phyloP scores from a whole-genome alignment of 768 basidiomycete species.

The Serendipita sp. region DNA sequence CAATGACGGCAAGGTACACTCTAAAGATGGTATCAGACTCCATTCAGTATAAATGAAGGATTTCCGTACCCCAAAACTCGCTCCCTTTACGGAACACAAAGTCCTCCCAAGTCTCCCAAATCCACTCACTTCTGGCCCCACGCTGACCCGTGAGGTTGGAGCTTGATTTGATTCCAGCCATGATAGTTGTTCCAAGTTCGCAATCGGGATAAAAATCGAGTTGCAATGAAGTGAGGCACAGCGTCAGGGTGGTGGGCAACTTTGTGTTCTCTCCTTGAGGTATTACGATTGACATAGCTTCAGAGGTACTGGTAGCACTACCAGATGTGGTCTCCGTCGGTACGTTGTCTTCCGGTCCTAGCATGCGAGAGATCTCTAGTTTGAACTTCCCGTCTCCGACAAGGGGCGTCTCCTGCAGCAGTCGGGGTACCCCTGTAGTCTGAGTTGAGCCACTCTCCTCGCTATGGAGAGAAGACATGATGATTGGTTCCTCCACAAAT shows the following conservation, averaged over 20 bases:
- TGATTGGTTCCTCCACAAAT: constrained; percentile 33
- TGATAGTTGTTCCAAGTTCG: constrained; percentile 42
- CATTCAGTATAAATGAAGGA: not conserved
- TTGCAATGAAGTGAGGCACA: constrained; percentile 52
- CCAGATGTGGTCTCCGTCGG: not conserved
- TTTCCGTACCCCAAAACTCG: constrained; percentile 53
- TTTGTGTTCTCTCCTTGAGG: not conserved
- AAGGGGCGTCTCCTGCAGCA: constrained; percentile 48
- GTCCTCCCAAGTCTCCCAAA: constrained; percentile 61
- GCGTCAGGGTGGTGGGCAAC: constrained; percentile 29
- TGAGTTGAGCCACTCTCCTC: constrained; percentile 21
- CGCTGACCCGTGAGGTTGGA: constrained; percentile 44
- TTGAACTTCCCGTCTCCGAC: constrained; percentile 58
- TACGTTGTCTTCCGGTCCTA: not conserved
- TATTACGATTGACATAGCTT: constrained; percentile 7
- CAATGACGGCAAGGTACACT: constrained; percentile 47
- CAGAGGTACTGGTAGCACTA: not conserved
- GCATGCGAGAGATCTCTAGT: constrained; percentile 42
- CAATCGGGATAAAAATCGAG: constrained; percentile 47
- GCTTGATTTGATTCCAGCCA: constrained; percentile 55
- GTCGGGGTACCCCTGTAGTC: constrained; percentile 33
- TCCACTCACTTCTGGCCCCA: constrained; percentile 51
- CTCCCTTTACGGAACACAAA: constrained; percentile 55
- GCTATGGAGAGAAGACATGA: constrained; percentile 18
- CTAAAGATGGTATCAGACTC: constrained; percentile 20